These are phyloP conservation scores for Fraxinus nigra DNA, from an alignment of 305 asterid genomes.

Conservation along the genomic window DNA sequence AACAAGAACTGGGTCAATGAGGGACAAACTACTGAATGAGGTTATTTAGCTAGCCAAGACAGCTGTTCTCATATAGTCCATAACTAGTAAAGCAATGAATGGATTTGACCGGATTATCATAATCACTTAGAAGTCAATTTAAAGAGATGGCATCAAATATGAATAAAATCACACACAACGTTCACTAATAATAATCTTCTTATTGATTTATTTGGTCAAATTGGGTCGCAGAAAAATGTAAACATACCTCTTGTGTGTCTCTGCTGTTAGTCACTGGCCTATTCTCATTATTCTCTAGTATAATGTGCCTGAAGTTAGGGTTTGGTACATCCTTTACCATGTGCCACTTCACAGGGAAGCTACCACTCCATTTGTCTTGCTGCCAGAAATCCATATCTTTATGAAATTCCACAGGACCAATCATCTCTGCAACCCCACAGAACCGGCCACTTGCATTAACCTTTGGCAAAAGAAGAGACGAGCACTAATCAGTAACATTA, in stretches of 20 bases:
- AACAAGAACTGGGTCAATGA: not conserved
- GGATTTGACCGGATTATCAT: not conserved
- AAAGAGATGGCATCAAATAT: not conserved
- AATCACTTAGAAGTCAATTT: not conserved
- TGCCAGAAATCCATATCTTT: constrained; percentile 98
- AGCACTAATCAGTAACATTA: not conserved
- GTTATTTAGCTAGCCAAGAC: not conserved
- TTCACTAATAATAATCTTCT: not conserved
- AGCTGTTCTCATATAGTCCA: not conserved
- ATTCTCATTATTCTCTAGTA: constrained; percentile 86
- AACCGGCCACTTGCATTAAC: constrained; percentile 98
- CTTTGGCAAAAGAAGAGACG: constrained; percentile 32
- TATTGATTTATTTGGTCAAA: not conserved
- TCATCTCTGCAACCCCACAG: constrained; percentile 97
- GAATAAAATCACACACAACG: not conserved
- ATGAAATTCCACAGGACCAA: constrained; percentile 79
- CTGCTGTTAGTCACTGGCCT: constrained; percentile 94
- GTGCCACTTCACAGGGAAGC: constrained; percentile 97
- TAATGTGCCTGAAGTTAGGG: constrained; percentile 79
- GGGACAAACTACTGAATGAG: not conserved
- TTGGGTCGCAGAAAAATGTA: not conserved
- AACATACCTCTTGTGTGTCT: constrained; percentile 89
- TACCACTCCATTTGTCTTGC: constrained; percentile 97
- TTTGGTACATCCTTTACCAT: constrained; percentile 85
- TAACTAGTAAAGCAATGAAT: not conserved